Evolutionary conservation across 2,329 filamentous ascomycete species (phyloP), one percentile per base, ranked within the genome.

Genomic region (Diplodia seriata): DNA sequence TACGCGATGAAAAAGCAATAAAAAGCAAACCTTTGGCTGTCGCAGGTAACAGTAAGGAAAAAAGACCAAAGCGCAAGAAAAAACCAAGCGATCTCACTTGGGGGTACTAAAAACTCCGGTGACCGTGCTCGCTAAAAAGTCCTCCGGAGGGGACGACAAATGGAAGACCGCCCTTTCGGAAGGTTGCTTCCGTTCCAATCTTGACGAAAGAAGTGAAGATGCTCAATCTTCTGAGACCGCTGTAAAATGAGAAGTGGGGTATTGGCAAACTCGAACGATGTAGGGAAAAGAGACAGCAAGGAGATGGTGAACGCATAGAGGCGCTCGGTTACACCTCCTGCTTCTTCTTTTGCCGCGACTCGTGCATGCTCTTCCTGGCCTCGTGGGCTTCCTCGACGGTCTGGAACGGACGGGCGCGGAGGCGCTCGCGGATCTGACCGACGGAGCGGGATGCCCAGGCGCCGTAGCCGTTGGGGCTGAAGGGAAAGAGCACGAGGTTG

Each of bases 401-500:
- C 53, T 68, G 66, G 59, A 55, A 50, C 11, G 66, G 66, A 2
- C 66, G 51, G 0, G 57, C 31, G 26, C 59, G 56, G 29, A 68
- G 57, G n/a, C 66, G 57, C 50, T 68, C 66, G 12, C 66, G 49
- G 66, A 68, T 57, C 57, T 56, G 50, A n/a, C 54, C 66, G 49
- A 64, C 51, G 57, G 49, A 53, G 20, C 66, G 36, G 26, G 38
- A 23, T 8, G 56, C 57, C 66, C 66, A 68, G 50, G 66, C 66
- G 36, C 29, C 6, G 59, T 68, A 68, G 66, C 66, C 66, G 47
- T 78, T 78, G 36, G 76, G 72, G 71, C 78, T 81, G n/a, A 89
- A 78, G 1, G 87, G 87, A 76, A 84, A 89, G 55, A 90, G 76
- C 1, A 86, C 84, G 75, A 85, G 81, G 75, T 88, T 87, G 26